A percentile compares a stretch with the other conserved stretches of the same genome.
Conservation (phyloP, 306 rosid species). For the Trichosanthes cucumerina region DNA sequence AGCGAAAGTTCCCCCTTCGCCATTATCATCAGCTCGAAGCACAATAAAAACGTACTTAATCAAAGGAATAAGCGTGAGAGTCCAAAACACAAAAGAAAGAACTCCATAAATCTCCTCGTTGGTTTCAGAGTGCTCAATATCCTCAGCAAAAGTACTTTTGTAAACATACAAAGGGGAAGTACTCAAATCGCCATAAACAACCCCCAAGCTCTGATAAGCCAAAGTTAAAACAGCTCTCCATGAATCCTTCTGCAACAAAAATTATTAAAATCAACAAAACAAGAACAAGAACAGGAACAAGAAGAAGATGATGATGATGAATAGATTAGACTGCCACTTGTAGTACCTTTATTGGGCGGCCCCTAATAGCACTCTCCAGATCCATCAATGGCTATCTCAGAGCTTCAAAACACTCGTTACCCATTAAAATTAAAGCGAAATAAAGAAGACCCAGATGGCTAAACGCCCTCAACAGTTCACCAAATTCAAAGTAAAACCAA, state of each 20-base stretch:
- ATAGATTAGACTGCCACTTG: constrained; percentile 9
- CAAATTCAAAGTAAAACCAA: constrained; percentile 18
- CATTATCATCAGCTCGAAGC: constrained; percentile 91
- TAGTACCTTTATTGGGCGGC: constrained; percentile 56
- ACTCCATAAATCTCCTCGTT: constrained; percentile 94
- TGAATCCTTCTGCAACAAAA: constrained; percentile 56
- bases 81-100: constrained; percentile 89
- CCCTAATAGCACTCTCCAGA: constrained; percentile 49
- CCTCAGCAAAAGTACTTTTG: constrained; percentile 88
- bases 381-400: constrained; percentile 43
- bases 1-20: constrained; percentile 98
- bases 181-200: constrained; percentile 89
- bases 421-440: constrained; percentile 17
- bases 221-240: constrained; percentile 75
- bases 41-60: constrained; percentile 89
- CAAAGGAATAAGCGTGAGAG: constrained; percentile 70
- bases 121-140: constrained; percentile 73
- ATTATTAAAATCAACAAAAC: background rate
- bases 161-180: constrained; percentile 88
- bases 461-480: constrained; percentile 29
- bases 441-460: constrained; percentile 20
- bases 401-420: constrained; percentile 30
- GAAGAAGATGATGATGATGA: constrained; percentile 17
- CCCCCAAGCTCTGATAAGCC: constrained; percentile 94
- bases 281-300: background rate